phyloP scores from a whole-genome alignment of 2,329 filamentous ascomycete genomes.

The Fusarium solani-melongenae region DNA sequence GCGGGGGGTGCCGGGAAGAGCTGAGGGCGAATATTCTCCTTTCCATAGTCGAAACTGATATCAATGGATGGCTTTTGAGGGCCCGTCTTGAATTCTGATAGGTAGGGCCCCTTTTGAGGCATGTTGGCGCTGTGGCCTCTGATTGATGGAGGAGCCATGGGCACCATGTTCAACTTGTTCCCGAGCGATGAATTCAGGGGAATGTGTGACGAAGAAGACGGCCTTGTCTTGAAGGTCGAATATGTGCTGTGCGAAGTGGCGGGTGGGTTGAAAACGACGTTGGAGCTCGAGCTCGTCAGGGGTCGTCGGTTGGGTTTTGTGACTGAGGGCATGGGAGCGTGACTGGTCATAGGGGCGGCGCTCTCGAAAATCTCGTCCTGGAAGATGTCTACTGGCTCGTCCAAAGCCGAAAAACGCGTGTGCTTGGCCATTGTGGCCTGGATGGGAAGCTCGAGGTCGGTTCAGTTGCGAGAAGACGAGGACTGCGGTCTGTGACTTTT shows the following conservation, averaged over 20 bases:
- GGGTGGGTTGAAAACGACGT: slow-evolving; percentile 75
- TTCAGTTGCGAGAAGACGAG: slow-evolving; percentile 21
- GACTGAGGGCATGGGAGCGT: slow-evolving; percentile 66
- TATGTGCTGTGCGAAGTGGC: slow-evolving; percentile 62
- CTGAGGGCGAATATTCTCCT: slow-evolving; percentile 67
- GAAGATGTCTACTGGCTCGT: slow-evolving; percentile 63
- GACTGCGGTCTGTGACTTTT: slow-evolving; percentile 25
- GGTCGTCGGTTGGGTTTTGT: slow-evolving; percentile 61
- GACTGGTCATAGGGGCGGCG: slow-evolving; percentile 61
- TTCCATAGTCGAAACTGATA: slow-evolving; percentile 55
- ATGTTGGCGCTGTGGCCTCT: slow-evolving; percentile 71
- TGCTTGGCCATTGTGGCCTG: slow-evolving; percentile 65
- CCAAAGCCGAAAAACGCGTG: slow-evolving; percentile 57
- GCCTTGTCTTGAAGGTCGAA: slow-evolving; percentile 77
- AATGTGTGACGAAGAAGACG: slow-evolving; percentile 70
- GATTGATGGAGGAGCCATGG: slow-evolving; percentile 72
- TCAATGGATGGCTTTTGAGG: slow-evolving; percentile 64
- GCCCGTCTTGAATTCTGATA: slow-evolving; percentile 69
- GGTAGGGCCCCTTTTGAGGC: slow-evolving; percentile 72
- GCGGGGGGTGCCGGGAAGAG: slow-evolving; percentile 61
- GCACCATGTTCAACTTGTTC: slow-evolving; percentile 73
- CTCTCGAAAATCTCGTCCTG: slow-evolving; percentile 63
- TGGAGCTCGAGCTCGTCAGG: slow-evolving; percentile 64
- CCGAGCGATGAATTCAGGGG: slow-evolving; percentile 65
- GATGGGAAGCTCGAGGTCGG: slow-evolving; percentile 26